Percentiles rank a stretch among this genome's conserved stretches.
Evolutionary conservation across 176 grass and related monocot species (phyloP).

Genomic region (Hsuehochloa calcarea): DNA sequence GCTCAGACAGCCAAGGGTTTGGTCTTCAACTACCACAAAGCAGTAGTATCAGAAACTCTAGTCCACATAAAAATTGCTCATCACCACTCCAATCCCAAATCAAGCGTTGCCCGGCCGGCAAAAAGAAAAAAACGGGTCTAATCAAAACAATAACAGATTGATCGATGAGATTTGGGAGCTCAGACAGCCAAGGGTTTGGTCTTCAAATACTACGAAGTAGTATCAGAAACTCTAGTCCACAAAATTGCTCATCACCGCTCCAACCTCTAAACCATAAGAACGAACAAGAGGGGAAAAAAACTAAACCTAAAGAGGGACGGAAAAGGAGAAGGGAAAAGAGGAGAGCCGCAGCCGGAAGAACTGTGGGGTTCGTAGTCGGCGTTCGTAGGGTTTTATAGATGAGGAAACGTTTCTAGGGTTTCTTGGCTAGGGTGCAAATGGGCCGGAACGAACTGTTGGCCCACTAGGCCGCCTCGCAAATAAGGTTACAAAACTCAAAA

Average conservation of each 20-base stretch:
- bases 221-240: constrained; percentile 82
- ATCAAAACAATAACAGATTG: background rate
- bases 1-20: constrained; percentile 77
- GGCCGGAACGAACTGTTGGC: background rate
- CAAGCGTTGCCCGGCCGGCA: background rate
- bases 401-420: constrained; percentile 17
- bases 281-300: background rate
- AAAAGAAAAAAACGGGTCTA: background rate
- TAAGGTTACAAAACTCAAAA: no score
- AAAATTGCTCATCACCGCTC: constrained; percentile 58
- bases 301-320: no score
- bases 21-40: constrained; percentile 47
- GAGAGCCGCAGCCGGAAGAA: background rate
- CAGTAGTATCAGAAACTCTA: constrained; percentile 71
- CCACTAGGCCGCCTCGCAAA: no score
- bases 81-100: constrained; percentile 31
- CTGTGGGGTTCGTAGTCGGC: background rate
- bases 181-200: constrained; percentile 82
- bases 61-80: constrained; percentile 52
- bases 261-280: background rate
- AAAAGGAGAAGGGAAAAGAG: no score
- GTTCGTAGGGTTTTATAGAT: background rate
- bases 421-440: background rate
- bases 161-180: constrained; percentile 8
- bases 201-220: constrained; percentile 47